Percentiles rank a stretch among this genome's conserved stretches.
Conservation (phyloP, 768 basidiomycete species). For the Russula emetica region DNA sequence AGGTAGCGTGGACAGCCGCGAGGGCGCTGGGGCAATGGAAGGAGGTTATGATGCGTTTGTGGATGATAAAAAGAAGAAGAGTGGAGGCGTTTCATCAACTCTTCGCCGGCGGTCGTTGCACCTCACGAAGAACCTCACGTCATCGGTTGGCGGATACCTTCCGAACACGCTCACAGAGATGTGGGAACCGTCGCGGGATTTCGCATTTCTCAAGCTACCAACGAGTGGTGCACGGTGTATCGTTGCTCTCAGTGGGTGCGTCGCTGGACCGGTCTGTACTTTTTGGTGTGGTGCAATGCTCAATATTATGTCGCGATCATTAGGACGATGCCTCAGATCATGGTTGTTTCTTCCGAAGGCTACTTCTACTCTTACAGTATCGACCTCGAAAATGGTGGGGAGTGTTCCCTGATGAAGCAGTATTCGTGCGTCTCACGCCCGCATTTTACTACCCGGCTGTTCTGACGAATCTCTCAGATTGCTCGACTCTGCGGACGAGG, state of each 20-base stretch:
- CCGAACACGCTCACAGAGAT: constrained; percentile 89
- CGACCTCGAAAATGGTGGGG: constrained; percentile 93
- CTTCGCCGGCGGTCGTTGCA: constrained; percentile 69
- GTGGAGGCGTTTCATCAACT: constrained; percentile 51
- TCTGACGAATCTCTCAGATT: constrained; percentile 24
- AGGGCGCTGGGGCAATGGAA: constrained; percentile 56
- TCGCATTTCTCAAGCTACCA: constrained; percentile 85
- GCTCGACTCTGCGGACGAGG: constrained; percentile 32
- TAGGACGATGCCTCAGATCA: constrained; percentile 92
- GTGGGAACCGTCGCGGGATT: constrained; percentile 96
- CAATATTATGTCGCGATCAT: background rate
- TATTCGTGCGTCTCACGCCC: constrained; percentile 54
- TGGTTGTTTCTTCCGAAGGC: constrained; percentile 94
- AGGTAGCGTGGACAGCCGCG: constrained; percentile 60
- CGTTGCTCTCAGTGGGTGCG: constrained; percentile 81
- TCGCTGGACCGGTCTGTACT: background rate
- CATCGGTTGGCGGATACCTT: constrained; percentile 79
- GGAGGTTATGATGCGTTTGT: constrained; percentile 85
- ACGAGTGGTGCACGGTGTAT: constrained; percentile 74
- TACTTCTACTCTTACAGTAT: constrained; percentile 95
- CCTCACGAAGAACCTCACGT: constrained; percentile 67
- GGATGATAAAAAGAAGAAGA: constrained; percentile 62
- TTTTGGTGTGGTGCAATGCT: background rate
- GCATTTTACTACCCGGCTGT: background rate
- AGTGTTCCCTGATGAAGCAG: constrained; percentile 92